These are phyloP conservation scores for Colletotrichum sidae DNA, from an alignment of 2,329 filamentous ascomycete genomes.

Conservation along the genomic window DNA sequence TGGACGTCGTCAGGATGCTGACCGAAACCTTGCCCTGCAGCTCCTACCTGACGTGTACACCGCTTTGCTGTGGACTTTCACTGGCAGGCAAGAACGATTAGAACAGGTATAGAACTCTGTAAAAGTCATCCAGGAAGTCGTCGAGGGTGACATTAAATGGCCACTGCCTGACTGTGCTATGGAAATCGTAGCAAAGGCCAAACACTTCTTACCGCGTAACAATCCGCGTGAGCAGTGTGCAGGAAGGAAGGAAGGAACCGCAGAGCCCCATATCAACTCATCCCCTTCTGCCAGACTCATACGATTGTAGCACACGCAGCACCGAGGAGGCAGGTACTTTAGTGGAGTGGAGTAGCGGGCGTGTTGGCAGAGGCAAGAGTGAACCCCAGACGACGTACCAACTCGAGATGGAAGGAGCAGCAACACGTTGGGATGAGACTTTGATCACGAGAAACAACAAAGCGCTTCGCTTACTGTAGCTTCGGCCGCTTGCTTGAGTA, in stretches of 20 bases:
- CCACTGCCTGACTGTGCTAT: not conserved
- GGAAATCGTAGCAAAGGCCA: not conserved
- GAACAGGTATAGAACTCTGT: too few species aligned
- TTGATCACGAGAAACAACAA: constrained; percentile 8
- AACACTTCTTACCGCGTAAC: too few species aligned
- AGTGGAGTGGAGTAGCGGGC: too few species aligned
- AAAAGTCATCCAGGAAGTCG: too few species aligned
- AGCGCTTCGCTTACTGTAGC: too few species aligned
- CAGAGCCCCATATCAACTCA: constrained; percentile 31
- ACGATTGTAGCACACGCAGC: constrained; percentile 12
- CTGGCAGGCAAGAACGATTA: too few species aligned
- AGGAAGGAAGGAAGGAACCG: not conserved
- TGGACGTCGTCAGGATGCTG: too few species aligned
- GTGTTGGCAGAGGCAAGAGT: not conserved
- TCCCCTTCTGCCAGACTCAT: constrained; percentile 30
- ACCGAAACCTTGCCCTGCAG: too few species aligned
- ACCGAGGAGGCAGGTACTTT: not conserved
- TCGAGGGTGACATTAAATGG: too few species aligned
- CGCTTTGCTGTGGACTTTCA: too few species aligned
- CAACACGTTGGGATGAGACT: constrained; percentile 9
- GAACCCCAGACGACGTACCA: constrained; percentile 27
- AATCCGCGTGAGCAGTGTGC: not conserved
- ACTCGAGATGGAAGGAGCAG: constrained; percentile 33
- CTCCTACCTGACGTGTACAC: too few species aligned
- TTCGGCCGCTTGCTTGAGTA: too few species aligned